A percentile compares a stretch with the other conserved stretches of the same genome.
phyloP scores from a whole-genome alignment of 768 basidiomycete genomes.

The Boletus tomentosulus region DNA sequence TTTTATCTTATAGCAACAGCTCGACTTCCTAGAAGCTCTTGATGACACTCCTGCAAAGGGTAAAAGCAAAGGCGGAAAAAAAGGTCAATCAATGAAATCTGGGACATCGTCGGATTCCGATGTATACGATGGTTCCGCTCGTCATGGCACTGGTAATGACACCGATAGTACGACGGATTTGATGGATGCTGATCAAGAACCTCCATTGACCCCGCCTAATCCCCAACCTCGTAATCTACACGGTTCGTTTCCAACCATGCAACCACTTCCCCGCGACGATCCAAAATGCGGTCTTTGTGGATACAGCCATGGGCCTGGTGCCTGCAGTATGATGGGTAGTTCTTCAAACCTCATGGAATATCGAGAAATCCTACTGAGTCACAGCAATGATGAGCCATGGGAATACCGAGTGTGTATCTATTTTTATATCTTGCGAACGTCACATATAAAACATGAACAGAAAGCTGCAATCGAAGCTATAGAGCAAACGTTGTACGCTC shows the following conservation, averaged over 20 bases:
- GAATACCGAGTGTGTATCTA: conserved; percentile 52
- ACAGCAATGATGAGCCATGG: conserved; percentile 63
- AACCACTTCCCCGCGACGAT: conserved; percentile 5
- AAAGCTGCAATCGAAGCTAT: conserved; percentile 64
- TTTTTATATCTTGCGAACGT: background rate
- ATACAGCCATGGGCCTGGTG: conserved; percentile 41
- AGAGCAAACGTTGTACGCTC: conserved; percentile 54
- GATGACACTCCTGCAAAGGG: conserved; percentile 37
- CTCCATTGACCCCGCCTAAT: background rate
- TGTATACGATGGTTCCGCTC: conserved; percentile 29
- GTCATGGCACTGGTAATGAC: conserved; percentile 16
- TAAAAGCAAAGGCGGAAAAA: conserved; percentile 36
- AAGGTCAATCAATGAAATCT: conserved; percentile 28
- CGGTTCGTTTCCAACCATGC: conserved; percentile 2
- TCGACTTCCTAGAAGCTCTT: conserved; percentile 30
- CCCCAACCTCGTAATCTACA: conserved; percentile 3
- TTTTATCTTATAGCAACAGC: conserved; percentile 22
- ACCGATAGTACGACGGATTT: conserved; percentile 23
- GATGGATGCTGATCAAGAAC: conserved; percentile 15
- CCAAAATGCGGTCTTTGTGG: conserved; percentile 62
- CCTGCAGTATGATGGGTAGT: conserved; percentile 61
- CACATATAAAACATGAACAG: conserved; percentile 33
- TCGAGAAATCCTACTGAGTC: conserved; percentile 58
- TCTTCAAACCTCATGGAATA: conserved; percentile 68
- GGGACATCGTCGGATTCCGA: conserved; percentile 39